Evolutionary conservation across 768 basidiomycete species (phyloP).

Genomic region (Inosperma sp.): DNA sequence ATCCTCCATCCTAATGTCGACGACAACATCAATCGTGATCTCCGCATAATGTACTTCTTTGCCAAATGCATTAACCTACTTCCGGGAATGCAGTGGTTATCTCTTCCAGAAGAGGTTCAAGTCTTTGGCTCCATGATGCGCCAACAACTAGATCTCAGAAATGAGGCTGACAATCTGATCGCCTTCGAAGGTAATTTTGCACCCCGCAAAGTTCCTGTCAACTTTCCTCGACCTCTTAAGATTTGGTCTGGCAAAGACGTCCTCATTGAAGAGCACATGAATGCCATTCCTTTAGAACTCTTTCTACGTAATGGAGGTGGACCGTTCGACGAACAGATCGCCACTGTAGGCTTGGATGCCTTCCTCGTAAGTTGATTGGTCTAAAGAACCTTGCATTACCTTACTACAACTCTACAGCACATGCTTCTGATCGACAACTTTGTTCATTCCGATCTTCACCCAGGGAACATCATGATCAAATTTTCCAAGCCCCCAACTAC

Average conservation of each 20-base stretch:
- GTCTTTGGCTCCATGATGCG: conserved; percentile 98
- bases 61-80: conserved; percentile 70
- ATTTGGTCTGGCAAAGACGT: conserved; percentile 78
- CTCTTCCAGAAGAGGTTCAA: conserved; percentile 88
- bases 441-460: conserved; percentile 87
- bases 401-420: conserved; percentile 49
- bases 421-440: conserved; percentile 99
- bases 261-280: conserved; percentile 89
- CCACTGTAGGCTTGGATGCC: conserved; percentile 90
- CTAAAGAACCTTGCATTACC: not conserved
- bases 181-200: conserved; percentile 86
- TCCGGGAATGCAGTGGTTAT: conserved; percentile 96
- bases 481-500: conserved; percentile 85
- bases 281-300: conserved; percentile 82
- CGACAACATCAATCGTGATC: conserved; percentile 81
- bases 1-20: conserved; percentile 85
- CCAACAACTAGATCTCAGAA: conserved; percentile 85
- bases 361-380: conserved; percentile 67
- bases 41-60: conserved; percentile 94
- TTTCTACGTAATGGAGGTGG: conserved; percentile 91
- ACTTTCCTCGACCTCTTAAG: conserved; percentile 84
- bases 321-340: conserved; percentile 83
- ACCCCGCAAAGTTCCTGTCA: conserved; percentile 72
- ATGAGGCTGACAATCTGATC: conserved; percentile 84
- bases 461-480: conserved; percentile 97